These are phyloP conservation scores for Volvox reticuliferus DNA, from an alignment of 139 green algal species.

Conservation along the genomic window DNA sequence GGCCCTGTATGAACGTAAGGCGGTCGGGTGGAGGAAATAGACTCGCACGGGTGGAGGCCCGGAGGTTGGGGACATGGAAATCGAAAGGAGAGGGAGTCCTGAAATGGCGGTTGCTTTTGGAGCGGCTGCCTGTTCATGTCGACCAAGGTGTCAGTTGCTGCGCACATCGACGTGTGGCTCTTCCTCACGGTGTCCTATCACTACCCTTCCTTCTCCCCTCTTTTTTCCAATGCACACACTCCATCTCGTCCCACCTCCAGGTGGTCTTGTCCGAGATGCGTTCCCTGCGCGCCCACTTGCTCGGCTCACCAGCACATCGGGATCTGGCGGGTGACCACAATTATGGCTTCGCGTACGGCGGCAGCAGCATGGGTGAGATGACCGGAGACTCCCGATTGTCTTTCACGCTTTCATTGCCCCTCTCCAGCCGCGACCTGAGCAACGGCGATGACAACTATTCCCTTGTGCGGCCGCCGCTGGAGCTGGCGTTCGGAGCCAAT, in stretches of 20 bases:
- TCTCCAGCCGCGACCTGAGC: not conserved
- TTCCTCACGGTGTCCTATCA: too few relatives aligned
- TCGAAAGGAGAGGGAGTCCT: not conserved
- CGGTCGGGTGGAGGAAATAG: not conserved
- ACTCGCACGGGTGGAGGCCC: not conserved
- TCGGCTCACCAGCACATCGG: not conserved
- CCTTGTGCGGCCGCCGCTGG: constrained; percentile 17
- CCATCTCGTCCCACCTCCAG: not conserved
- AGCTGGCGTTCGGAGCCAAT: constrained; percentile 17
- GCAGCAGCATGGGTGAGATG: constrained; percentile 29
- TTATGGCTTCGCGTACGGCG: constrained; percentile 6
- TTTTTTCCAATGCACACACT: too few relatives aligned
- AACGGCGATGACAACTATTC: not conserved
- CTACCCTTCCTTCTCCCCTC: too few relatives aligned
- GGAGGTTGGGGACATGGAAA: not conserved
- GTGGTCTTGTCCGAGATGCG: constrained; percentile 13
- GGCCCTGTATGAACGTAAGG: constrained; percentile 10
- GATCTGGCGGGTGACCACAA: not conserved
- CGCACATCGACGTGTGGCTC: too few relatives aligned
- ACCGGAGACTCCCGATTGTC: not conserved
- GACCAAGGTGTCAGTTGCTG: too few relatives aligned
- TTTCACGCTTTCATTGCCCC: constrained; percentile 25
- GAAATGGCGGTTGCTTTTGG: too few relatives aligned
- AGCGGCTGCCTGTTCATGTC: too few relatives aligned
- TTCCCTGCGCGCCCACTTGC: not conserved